Conservation (phyloP, 108 stramenopile genomes). For the Pelagomonas calceolata region DNA sequence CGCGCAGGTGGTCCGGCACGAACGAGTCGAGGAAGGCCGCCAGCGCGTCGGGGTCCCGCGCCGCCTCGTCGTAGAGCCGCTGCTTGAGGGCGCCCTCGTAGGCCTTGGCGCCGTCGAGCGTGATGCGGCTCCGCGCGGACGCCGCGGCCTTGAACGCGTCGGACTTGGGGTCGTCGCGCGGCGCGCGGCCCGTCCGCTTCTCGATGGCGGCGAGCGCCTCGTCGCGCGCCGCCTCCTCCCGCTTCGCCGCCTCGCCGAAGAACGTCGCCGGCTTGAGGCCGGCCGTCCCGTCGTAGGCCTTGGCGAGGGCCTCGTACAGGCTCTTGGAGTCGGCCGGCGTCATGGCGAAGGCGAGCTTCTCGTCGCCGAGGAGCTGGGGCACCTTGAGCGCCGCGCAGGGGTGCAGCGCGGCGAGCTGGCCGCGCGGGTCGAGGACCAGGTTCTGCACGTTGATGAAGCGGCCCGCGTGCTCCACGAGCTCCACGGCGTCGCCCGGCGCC, state of each 20-base stretch:
- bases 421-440: constrained; percentile 61
- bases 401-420: constrained; percentile 77
- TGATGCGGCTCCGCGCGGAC: constrained; percentile 65
- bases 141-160: background rate
- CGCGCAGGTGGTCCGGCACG: constrained; percentile 52
- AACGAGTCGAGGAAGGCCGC: background rate
- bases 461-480: constrained; percentile 72
- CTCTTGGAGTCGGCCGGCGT: constrained; percentile 87
- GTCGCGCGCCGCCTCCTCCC: background rate
- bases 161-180: background rate
- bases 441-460: constrained; percentile 98
- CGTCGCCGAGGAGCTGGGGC: constrained; percentile 59
- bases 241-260: constrained; percentile 55
- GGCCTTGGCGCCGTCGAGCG: constrained; percentile 85
- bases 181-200: background rate
- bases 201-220: background rate
- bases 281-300: constrained; percentile 39
- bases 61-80: constrained; percentile 60
- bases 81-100: constrained; percentile 85
- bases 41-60: constrained; percentile 62
- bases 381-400: constrained; percentile 89
- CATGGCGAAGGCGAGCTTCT: constrained; percentile 75
- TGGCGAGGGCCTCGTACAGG: constrained; percentile 72
- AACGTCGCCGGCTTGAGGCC: constrained; percentile 83
- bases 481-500: constrained; percentile 17